phyloP scores from a whole-genome alignment of 2,329 filamentous ascomycete species.

The Aspergillus sp. region DNA sequence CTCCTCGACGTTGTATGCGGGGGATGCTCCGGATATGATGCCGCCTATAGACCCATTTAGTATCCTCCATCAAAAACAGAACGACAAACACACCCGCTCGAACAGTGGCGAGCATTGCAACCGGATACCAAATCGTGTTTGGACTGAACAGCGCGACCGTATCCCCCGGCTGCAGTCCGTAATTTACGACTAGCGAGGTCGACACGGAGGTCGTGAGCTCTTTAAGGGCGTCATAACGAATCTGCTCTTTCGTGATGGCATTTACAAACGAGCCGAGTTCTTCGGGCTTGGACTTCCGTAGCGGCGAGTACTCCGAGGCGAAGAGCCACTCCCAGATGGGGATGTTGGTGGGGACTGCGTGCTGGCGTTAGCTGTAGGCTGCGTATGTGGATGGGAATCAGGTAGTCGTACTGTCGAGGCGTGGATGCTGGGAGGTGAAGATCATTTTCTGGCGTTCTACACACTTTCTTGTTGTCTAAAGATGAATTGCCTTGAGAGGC shows the following conservation, averaged over 20 bases:
- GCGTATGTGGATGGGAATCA: not conserved
- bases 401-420: conserved; percentile 3
- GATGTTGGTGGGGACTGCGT: conserved; percentile 20
- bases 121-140: conserved; percentile 71
- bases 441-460: not conserved
- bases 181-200: conserved; percentile 61
- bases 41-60: conserved; percentile 37
- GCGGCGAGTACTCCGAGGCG: conserved; percentile 56
- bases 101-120: conserved; percentile 63
- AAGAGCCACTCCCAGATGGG: conserved; percentile 67
- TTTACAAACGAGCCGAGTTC: conserved; percentile 55
- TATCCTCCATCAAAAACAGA: not conserved
- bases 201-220: conserved; percentile 57
- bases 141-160: conserved; percentile 65
- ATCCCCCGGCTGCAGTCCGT: conserved; percentile 59
- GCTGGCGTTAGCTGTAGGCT: not conserved
- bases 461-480: not conserved
- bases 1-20: conserved; percentile 70
- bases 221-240: conserved; percentile 64
- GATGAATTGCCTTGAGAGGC: not conserved
- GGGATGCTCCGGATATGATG: conserved; percentile 65
- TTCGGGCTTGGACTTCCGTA: conserved; percentile 44
- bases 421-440: conserved; percentile 7
- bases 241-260: conserved; percentile 61
- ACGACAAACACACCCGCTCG: conserved; percentile 46